phyloP scores from a whole-genome alignment of 805 yeast genomes.

The Starmerella stellata region DNA sequence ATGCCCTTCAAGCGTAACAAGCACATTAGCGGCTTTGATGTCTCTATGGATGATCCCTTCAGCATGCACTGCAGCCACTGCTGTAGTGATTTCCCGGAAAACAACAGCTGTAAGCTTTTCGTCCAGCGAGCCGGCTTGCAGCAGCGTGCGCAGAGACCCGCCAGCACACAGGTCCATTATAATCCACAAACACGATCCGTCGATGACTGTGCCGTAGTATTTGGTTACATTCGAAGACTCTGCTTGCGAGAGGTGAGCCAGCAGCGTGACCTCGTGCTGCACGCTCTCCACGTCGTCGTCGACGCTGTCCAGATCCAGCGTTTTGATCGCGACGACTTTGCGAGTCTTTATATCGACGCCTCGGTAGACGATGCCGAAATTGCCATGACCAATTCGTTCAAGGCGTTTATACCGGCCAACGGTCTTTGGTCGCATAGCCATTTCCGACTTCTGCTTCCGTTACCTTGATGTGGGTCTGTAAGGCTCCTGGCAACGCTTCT shows the following conservation, averaged over 20 bases:
- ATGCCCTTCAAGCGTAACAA: conserved; percentile 72
- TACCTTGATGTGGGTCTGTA: too few relatives aligned
- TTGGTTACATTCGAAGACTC: conserved; percentile 78
- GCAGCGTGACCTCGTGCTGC: conserved; percentile 76
- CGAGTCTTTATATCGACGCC: conserved; percentile 42
- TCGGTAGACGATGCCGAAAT: conserved; percentile 90
- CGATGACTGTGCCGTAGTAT: conserved; percentile 72
- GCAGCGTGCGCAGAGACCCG: conserved; percentile 71
- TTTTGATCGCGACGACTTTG: conserved; percentile 80
- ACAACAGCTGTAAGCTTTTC: conserved; percentile 73
- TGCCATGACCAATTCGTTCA: conserved; percentile 88
- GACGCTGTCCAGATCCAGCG: conserved; percentile 75
- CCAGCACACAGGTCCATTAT: conserved; percentile 97
- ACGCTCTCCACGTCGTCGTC: conserved; percentile 91
- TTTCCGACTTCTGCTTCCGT: neutral
- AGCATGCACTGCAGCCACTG: conserved; percentile 63
- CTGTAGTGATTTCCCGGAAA: conserved; percentile 61
- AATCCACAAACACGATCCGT: conserved; percentile 89
- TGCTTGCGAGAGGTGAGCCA: conserved; percentile 52
- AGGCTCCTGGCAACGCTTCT: neutral
- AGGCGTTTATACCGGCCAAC: conserved; percentile 47
- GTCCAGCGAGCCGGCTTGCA: conserved; percentile 74
- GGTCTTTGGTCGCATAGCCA: conserved; percentile 4
- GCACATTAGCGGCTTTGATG: conserved; percentile 86
- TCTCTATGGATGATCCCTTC: conserved; percentile 92